A percentile compares a stretch with the other conserved stretches of the same genome.
These are phyloP conservation scores for Penicillium bialowiezense DNA, from an alignment of 495 filamentous ascomycete species.

Conservation along the genomic window DNA sequence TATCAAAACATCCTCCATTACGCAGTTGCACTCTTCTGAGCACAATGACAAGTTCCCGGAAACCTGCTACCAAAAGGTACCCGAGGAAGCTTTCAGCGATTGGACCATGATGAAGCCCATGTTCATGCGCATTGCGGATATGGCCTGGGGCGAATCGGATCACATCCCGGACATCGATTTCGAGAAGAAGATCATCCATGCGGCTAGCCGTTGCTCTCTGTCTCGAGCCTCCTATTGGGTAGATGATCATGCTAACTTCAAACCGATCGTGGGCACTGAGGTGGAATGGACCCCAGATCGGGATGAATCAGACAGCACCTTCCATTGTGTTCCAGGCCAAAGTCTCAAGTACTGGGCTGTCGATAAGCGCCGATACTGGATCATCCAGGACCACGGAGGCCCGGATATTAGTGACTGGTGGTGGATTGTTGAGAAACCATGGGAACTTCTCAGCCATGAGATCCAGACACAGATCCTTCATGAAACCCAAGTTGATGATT, in stretches of 20 bases:
- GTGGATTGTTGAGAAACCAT: constrained; percentile 14
- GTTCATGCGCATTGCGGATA: constrained; percentile 9
- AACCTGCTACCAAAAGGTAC: constrained; percentile 2
- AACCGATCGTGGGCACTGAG: constrained; percentile 6
- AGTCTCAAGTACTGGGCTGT: constrained; percentile 8
- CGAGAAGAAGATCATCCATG: neutral
- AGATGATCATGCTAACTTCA: neutral
- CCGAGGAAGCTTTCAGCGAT: neutral
- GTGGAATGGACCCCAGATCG: neutral
- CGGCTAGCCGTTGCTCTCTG: constrained; percentile 4
- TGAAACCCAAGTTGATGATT: constrained; percentile 1
- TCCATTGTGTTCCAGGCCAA: constrained; percentile 1
- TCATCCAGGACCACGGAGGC: neutral
- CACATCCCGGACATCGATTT: constrained; percentile 3
- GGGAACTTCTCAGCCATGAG: constrained; percentile 7
- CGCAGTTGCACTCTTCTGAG: neutral
- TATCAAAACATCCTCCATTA: neutral
- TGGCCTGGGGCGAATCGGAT: constrained; percentile 9
- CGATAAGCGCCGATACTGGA: constrained; percentile 9
- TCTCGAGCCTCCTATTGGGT: constrained; percentile 1
- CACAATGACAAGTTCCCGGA: neutral
- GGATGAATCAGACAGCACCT: neutral
- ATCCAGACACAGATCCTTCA: neutral
- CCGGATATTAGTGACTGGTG: neutral
- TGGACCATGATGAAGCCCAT: constrained; percentile 5